Evolutionary conservation across 2,329 filamentous ascomycete genomes (phyloP).

Genomic region (Sarocladium oryzae): DNA sequence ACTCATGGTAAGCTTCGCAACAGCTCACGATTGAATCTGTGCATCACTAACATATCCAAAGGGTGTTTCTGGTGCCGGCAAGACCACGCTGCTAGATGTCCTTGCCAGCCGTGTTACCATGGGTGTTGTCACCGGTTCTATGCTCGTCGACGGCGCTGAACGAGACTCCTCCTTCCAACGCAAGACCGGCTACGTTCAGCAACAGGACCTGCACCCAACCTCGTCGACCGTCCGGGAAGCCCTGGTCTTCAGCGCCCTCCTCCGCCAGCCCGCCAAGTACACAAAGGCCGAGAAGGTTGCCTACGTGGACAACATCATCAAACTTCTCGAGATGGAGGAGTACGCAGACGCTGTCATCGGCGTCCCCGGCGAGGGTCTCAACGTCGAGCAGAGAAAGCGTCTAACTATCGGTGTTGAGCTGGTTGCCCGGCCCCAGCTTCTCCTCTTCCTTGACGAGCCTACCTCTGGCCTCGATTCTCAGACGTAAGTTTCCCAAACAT

Average conservation of each 20-base stretch:
- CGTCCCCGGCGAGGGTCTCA: constrained; percentile 80
- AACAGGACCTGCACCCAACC: constrained; percentile 13
- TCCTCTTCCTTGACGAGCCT: constrained; percentile 91
- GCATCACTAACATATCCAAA: background rate
- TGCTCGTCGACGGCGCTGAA: constrained; percentile 12
- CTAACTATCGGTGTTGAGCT: constrained; percentile 95
- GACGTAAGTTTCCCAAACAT: too few species aligned
- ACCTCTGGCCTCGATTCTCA: constrained; percentile 85
- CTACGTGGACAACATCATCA: constrained; percentile 88
- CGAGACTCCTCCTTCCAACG: constrained; percentile 13
- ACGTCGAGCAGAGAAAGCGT: constrained; percentile 65
- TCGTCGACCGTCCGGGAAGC: constrained; percentile 56
- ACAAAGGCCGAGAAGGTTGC: constrained; percentile 70
- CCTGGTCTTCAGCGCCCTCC: constrained; percentile 75
- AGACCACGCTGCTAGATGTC: constrained; percentile 13
- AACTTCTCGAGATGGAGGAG: constrained; percentile 80
- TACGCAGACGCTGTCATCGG: constrained; percentile 89
- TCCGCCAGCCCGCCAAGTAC: constrained; percentile 75
- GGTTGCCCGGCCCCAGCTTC: constrained; percentile 80
- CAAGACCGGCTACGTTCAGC: constrained; percentile 13
- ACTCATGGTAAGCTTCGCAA: constrained; percentile 52
- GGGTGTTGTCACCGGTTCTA: constrained; percentile 13
- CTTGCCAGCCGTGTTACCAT: constrained; percentile 11
- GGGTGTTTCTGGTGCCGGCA: constrained; percentile 27
- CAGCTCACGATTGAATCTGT: background rate